Evolutionary conservation across 345 rosid genomes (phyloP), one percentile per base, ranked within the genome.

Genomic region (Balakata baccata): DNA sequence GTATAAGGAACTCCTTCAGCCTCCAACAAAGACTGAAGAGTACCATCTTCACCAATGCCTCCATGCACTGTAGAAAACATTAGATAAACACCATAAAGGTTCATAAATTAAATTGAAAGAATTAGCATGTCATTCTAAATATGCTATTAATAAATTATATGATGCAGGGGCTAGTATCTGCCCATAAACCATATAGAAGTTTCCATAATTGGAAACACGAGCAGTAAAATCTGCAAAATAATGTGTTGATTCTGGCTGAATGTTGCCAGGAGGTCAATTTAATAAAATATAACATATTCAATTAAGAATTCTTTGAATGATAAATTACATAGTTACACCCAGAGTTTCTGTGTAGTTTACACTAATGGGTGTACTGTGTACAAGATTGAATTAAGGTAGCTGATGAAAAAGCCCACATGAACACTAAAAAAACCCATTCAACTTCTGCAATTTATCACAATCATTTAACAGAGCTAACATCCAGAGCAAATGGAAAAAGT

Each of bases 11-110:
- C 89, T 84, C 91, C 97, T 84, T 81, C 90, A 57, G 87, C 84
- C 77, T 86, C 93, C 85, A 94, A 79, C 75, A 94, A 77, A 61
- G 88, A 85, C 77, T 94, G 98, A 74, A 94, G 83, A 13, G 97
- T 92, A 56, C 98, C 98, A 78, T 94, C 92, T 85, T 94, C 98
- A 75, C 98, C 98, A 13, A 94, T 90, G 80, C 97, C 98, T 78
- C 97, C 98, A 78, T 94, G 98, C 67, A 87, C 98, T 94, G 85
- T 67, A 72, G 49, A 75, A 68, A 70, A 57, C 71, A 80, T 75
- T 56, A 61, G 22, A 73, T 64, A 53, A 59, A 73, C 22, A 25
- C 50, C 39, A 73, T 17, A 62, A 62, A 20, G 62, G 9, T 64
- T 22, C 34, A 18, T 13, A 56, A 16, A 2, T 3, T 16, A 22